These are phyloP conservation scores for Lipomyces yamanashiensis DNA, from an alignment of 805 yeast genomes.

Conservation along the genomic window DNA sequence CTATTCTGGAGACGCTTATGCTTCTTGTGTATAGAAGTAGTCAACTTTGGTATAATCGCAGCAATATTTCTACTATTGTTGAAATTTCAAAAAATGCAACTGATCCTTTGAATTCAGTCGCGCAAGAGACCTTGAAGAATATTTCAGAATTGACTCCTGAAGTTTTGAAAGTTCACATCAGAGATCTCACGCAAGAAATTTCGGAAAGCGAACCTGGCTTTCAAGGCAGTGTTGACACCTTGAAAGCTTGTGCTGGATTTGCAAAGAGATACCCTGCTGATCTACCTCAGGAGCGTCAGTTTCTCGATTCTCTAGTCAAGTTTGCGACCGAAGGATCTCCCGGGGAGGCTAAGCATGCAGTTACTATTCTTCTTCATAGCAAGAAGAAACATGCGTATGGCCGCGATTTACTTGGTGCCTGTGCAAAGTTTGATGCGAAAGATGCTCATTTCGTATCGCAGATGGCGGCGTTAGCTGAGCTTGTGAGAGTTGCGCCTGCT, in stretches of 20 bases:
- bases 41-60: constrained; percentile 63
- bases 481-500: constrained; percentile 56
- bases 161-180: constrained; percentile 64
- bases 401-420: constrained; percentile 48
- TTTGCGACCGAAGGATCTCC: constrained; percentile 61
- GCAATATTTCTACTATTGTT: constrained; percentile 63
- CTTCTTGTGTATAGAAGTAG: constrained; percentile 66
- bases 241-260: constrained; percentile 66
- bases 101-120: constrained; percentile 44
- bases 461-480: constrained; percentile 63
- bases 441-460: constrained; percentile 56
- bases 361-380: constrained; percentile 59
- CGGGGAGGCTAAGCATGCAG: constrained; percentile 65
- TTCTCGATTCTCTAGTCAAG: constrained; percentile 52
- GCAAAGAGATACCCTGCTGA: constrained; percentile 56
- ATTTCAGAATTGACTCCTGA: constrained; percentile 52
- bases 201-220: constrained; percentile 42
- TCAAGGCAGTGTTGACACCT: constrained; percentile 47
- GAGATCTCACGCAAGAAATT: constrained; percentile 53
- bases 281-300: constrained; percentile 52
- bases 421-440: constrained; percentile 56
- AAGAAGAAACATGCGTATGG: constrained; percentile 51
- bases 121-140: constrained; percentile 57
- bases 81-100: constrained; percentile 49
- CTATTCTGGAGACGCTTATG: constrained; percentile 59